These are phyloP conservation scores for Debaryomyces subglobosus DNA, from an alignment of 1,139 yeast genomes.

Conservation along the genomic window DNA sequence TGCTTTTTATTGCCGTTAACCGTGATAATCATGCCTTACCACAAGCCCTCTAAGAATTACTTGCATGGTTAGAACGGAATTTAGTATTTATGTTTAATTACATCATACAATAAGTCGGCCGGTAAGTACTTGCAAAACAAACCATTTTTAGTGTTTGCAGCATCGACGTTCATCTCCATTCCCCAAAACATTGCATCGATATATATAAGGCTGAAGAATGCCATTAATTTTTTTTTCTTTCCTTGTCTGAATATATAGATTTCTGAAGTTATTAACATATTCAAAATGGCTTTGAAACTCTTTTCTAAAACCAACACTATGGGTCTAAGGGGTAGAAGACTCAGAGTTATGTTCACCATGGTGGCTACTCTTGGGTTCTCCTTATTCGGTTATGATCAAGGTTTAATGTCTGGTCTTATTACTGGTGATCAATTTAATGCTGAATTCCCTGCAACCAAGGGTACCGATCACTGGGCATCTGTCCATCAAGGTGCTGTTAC, in stretches of 20 bases:
- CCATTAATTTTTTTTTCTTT: background rate
- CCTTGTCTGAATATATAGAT: background rate
- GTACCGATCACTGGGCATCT: constrained; percentile 34
- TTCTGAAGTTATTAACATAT: background rate
- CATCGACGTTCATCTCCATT: background rate
- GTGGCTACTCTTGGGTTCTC: constrained; percentile 68
- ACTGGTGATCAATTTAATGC: constrained; percentile 59
- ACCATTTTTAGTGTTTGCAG: background rate
- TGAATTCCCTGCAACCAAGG: constrained; percentile 58
- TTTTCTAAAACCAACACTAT: constrained; percentile 40
- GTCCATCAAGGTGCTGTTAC: constrained; percentile 70
- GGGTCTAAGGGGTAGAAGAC: constrained; percentile 50
- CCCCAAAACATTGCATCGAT: background rate
- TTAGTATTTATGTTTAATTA: background rate
- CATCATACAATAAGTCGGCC: background rate
- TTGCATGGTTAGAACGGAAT: background rate
- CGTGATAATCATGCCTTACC: background rate
- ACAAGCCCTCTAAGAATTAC: background rate
- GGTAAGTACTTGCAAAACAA: background rate
- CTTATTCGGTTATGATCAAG: constrained; percentile 76
- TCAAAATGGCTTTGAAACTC: constrained; percentile 3
- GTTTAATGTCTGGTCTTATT: constrained; percentile 72
- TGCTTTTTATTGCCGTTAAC: background rate
- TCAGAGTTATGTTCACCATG: constrained; percentile 50
- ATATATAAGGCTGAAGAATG: background rate